Evolutionary conservation across 345 rosid species (phyloP).

Genomic region (Fremontodendron californicum): DNA sequence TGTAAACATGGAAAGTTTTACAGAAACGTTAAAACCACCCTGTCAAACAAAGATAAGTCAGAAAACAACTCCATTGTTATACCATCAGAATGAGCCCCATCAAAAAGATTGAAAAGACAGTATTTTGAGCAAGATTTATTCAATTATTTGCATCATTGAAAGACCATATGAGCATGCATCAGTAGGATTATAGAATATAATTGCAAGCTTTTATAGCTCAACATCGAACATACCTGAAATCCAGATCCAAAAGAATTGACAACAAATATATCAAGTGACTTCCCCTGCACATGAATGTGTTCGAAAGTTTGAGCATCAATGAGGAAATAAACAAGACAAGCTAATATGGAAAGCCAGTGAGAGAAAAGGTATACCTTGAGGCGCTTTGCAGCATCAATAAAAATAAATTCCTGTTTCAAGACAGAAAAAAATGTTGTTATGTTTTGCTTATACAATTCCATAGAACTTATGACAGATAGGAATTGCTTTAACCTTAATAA

Average conservation of each 20-base stretch:
- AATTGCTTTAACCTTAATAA: conserved; percentile 56
- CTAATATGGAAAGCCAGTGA: not conserved
- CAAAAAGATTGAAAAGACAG: not conserved
- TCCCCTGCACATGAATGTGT: conserved; percentile 49
- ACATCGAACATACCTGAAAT: conserved; percentile 58
- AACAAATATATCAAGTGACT: conserved; percentile 87
- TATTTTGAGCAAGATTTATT: not conserved
- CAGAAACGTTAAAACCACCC: not conserved
- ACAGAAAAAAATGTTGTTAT: conserved; percentile 18
- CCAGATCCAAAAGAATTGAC: conserved; percentile 95
- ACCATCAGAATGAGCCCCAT: not conserved
- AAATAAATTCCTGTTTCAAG: conserved; percentile 68
- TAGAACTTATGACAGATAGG: conserved; percentile 6
- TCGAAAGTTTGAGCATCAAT: conserved; percentile 13
- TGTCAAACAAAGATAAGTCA: not conserved
- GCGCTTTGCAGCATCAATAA: conserved; percentile 60
- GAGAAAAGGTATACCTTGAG: conserved; percentile 45
- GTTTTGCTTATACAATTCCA: conserved; percentile 10
- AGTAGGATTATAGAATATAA: not conserved
- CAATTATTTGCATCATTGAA: not conserved
- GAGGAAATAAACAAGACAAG: not conserved
- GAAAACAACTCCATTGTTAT: not conserved
- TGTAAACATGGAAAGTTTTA: not conserved
- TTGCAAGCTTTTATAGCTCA: not conserved
- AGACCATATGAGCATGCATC: not conserved